Percentiles rank a stretch among this genome's conserved stretches.
These are phyloP conservation scores for Paramecium sonneborni DNA, from an alignment of 73 alveolate species.

Conservation along the genomic window DNA sequence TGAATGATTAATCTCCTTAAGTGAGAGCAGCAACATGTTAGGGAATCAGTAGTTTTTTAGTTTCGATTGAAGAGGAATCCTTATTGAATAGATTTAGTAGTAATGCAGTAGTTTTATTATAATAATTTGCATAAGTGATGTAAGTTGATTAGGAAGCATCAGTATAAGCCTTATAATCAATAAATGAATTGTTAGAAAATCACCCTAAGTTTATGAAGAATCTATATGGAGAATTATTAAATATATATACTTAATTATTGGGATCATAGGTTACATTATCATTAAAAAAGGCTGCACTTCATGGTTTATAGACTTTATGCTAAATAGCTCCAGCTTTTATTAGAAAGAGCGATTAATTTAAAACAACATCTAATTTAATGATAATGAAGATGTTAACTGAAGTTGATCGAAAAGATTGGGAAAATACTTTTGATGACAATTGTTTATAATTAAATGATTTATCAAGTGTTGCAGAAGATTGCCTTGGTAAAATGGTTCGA, in stretches of 20 bases:
- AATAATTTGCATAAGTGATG: conserved; percentile 49
- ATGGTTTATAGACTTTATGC: conserved; percentile 46
- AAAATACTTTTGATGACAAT: conserved; percentile 56
- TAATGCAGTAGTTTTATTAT: conserved; percentile 17
- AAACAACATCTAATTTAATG: conserved; percentile 14
- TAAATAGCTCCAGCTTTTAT: conserved; percentile 53
- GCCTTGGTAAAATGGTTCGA: conserved; percentile 56
- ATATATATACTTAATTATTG: conserved; percentile 55
- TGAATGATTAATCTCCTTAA: conserved; percentile 43
- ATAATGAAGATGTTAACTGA: conserved; percentile 59
- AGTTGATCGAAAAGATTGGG: conserved; percentile 67
- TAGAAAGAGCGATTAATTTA: conserved; percentile 51
- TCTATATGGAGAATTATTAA: conserved; percentile 30
- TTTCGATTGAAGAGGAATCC: conserved; percentile 61
- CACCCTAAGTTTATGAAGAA: conserved; percentile 62
- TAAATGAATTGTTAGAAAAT: conserved; percentile 54
- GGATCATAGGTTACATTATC: not conserved
- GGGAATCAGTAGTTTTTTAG: conserved; percentile 54
- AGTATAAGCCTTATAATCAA: conserved; percentile 9
- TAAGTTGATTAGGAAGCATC: conserved; percentile 61
- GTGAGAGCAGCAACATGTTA: conserved; percentile 63
- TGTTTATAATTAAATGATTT: conserved; percentile 57
- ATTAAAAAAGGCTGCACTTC: conserved; percentile 32
- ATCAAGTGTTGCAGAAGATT: conserved; percentile 66
- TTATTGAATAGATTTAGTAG: conserved; percentile 37